Conservation (phyloP, 495 filamentous ascomycete species). For the Lepidopterella palustris region DNA sequence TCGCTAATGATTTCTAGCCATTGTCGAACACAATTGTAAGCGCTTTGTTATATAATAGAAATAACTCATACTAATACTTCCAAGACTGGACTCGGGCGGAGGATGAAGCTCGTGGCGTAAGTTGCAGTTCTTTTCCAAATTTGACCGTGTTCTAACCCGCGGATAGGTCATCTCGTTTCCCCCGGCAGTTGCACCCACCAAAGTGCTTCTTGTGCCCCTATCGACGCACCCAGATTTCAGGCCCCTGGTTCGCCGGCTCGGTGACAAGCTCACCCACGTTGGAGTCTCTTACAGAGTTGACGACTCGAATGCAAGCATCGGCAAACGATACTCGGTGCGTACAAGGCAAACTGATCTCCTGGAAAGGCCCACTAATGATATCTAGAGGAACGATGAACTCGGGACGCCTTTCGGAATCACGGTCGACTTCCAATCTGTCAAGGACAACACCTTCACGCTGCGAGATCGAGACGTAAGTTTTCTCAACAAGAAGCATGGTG, state of each 20-base stretch:
- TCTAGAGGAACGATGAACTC: slow-evolving; percentile 34
- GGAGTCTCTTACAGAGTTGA: slow-evolving; percentile 60
- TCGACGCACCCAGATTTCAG: slow-evolving; percentile 54
- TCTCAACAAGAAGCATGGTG: background rate
- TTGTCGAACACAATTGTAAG: slow-evolving; percentile 75
- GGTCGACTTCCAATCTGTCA: slow-evolving; percentile 60
- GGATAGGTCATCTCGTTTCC: slow-evolving; percentile 60
- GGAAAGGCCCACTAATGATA: slow-evolving; percentile 56
- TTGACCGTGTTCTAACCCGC: background rate
- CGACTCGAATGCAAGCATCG: slow-evolving; percentile 60
- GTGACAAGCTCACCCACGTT: slow-evolving; percentile 52
- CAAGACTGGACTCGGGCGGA: slow-evolving; percentile 65
- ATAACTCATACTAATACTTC: no score
- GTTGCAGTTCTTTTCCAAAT: slow-evolving; percentile 26
- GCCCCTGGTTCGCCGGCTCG: slow-evolving; percentile 48
- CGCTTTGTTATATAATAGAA: no score
- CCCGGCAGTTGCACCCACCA: slow-evolving; percentile 59
- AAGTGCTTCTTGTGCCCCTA: slow-evolving; percentile 62
- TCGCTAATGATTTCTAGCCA: slow-evolving; percentile 7
- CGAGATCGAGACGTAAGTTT: slow-evolving; percentile 50
- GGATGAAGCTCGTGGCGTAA: slow-evolving; percentile 59
- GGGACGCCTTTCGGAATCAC: slow-evolving; percentile 59
- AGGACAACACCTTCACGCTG: slow-evolving; percentile 61
- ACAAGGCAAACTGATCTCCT: slow-evolving; percentile 9
- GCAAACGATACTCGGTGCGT: slow-evolving; percentile 54